A percentile compares a stretch with the other conserved stretches of the same genome.
Conservation (phyloP, 1,284 basidiomycete genomes). For the Singerocomus inundabilis region DNA sequence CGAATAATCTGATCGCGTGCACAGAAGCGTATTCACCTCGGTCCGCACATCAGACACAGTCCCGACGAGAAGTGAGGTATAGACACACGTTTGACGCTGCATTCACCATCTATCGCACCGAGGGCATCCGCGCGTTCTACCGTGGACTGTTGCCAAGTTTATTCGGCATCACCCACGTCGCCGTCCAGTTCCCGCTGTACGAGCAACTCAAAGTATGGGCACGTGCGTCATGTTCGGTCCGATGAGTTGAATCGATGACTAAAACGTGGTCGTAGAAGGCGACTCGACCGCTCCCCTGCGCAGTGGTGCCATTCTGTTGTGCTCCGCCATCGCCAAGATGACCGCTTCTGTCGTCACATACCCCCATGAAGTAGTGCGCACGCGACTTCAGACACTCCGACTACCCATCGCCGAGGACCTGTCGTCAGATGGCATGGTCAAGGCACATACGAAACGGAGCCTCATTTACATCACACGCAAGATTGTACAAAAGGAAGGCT, state of each 20-base stretch:
- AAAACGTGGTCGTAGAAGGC: slow-evolving; percentile 40
- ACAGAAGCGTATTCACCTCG: slow-evolving; percentile 1
- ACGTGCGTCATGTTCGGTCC: slow-evolving; percentile 52
- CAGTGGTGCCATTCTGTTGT: slow-evolving; percentile 73
- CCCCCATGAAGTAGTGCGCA: slow-evolving; percentile 94
- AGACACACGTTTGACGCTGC: slow-evolving; percentile 87
- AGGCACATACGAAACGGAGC: slow-evolving; percentile 51
- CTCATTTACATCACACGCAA: slow-evolving; percentile 70
- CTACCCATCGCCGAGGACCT: slow-evolving; percentile 55
- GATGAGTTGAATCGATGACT: slow-evolving; percentile 2
- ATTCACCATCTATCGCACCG: slow-evolving; percentile 79
- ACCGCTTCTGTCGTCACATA: slow-evolving; percentile 91
- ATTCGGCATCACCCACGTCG: slow-evolving; percentile 88
- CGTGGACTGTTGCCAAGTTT: slow-evolving; percentile 87
- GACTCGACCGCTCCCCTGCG: slow-evolving; percentile 59
- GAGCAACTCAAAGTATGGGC: slow-evolving; percentile 84
- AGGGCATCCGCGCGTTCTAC: slow-evolving; percentile 87
- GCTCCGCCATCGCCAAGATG: slow-evolving; percentile 91
- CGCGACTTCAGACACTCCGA: slow-evolving; percentile 83
- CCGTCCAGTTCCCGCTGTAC: slow-evolving; percentile 95
- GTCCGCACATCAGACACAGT: slow-evolving; percentile 60
- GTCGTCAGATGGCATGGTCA: slow-evolving; percentile 59
- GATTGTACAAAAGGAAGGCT: slow-evolving; percentile 80
- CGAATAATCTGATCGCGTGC: neutral
- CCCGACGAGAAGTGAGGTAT: slow-evolving; percentile 72